Evolutionary conservation across 148 eudicot species (phyloP), one percentile per base, ranked within the genome.

Genomic region (Heliamphora exappendiculata): DNA sequence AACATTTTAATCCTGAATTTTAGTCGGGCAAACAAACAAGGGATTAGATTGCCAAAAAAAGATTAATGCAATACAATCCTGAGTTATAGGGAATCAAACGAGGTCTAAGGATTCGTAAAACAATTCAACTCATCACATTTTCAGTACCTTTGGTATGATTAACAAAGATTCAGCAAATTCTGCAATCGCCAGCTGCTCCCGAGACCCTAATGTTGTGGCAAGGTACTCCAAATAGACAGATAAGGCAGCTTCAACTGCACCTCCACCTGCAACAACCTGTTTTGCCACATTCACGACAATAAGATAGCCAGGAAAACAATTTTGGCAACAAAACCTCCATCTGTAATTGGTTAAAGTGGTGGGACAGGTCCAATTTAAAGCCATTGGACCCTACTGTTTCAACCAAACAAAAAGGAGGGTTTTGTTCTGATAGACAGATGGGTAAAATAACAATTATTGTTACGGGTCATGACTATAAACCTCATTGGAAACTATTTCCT

Each of bases 221-320:
- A 92, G 90, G 74, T 91, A 84, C 83, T 95, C 99, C 84, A 95
- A 81, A 79, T 89, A 95, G 33, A 92, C 96, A 73, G 94, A 91
- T 75, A 95, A 83, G 54, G 99, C 93, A 41, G 99, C 93, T 84
- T 95, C 99, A 66, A 92, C 98, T 24, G 98, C 98, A 64, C 98
- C 98, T 72, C 98, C 98, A 73, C 97, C 98, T 22, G 98, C 94
- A 74, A 92, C 98, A 67, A 95, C 98, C 98, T 95, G 89, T 42
- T 34, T 60, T 82, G 14, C 42, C 37, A 77, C 57, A 69, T 45
- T 20, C 20, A 69, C 3, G 49, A 37, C 13, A 33, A 33, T 53
- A 11, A 73, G 14, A 5, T n/a, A n/a, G n/a, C n/a, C n/a, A n/a
- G n/a, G n/a, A n/a, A n/a, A n/a, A n/a, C n/a, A n/a, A n/a, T n/a